Conservation (phyloP, 2,329 filamentous ascomycete species). For the Fusarium temperatum region DNA sequence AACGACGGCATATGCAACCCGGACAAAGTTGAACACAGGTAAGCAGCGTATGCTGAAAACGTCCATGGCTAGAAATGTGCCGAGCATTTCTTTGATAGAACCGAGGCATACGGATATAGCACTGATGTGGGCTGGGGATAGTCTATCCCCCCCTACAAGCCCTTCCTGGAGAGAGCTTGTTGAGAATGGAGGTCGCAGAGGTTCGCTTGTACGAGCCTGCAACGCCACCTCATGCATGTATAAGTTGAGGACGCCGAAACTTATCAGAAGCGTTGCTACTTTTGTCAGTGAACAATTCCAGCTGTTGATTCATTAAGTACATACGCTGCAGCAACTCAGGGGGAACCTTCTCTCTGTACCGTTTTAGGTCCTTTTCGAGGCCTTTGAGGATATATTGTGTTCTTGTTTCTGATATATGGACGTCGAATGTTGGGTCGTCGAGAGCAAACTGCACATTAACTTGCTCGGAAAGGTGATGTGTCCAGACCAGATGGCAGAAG, state of each 20-base stretch:
- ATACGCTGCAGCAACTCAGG: conserved; percentile 64
- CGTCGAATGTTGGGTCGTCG: conserved; percentile 66
- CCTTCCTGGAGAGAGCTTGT: conserved; percentile 56
- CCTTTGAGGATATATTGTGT: conserved; percentile 71
- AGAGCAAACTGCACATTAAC: conserved; percentile 72
- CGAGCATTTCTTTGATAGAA: conserved; percentile 73
- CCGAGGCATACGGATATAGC: conserved; percentile 73
- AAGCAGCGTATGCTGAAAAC: conserved; percentile 67
- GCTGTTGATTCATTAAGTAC: conserved; percentile 37
- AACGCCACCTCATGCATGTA: conserved; percentile 82
- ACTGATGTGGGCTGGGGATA: conserved; percentile 66
- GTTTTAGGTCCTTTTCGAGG: conserved; percentile 71
- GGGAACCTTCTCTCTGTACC: conserved; percentile 65
- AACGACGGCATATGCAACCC: conserved; percentile 76
- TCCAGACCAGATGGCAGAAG: conserved; percentile 67
- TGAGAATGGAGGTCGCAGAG: conserved; percentile 58
- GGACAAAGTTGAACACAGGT: conserved; percentile 76
- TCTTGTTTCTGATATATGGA: conserved; percentile 68
- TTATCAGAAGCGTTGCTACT: conserved; percentile 68
- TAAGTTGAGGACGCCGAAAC: conserved; percentile 71
- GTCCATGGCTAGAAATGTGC: conserved; percentile 70
- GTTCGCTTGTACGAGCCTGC: conserved; percentile 69
- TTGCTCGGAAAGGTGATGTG: conserved; percentile 73
- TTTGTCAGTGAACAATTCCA: conserved; percentile 18
- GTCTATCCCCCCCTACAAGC: conserved; percentile 51